Evolutionary conservation across 2,329 filamentous ascomycete genomes (phyloP), one percentile per base, ranked within the genome.

Genomic region (Penicillium sp.): DNA sequence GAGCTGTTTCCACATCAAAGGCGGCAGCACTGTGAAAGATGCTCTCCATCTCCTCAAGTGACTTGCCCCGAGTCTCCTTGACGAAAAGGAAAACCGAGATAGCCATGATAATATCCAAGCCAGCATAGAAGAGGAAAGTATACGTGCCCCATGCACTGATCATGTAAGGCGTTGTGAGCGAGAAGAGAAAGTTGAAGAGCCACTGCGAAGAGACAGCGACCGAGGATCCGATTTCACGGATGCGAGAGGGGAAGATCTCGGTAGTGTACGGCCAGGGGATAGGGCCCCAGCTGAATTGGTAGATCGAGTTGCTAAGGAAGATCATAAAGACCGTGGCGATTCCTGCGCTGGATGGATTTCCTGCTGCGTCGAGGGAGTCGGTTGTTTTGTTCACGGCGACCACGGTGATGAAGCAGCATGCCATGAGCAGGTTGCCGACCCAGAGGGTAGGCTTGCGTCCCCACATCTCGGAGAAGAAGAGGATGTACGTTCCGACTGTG

Each of bases 251-350:
- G 61, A 77, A 75, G 49, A 75, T 75, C 63, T 69, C 71, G 16
- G 68, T 65, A 14, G 71, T 70, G 56, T 73, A 73, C 2, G 70
- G 68, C 72, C 72, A 75, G 3, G 72, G 70, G 8, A 73, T 62
- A 5, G 72, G 71, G 11, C 70, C 70, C 72, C 71, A 73, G n/a
- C 64, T 71, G 48, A 71, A 70, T 44, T 70, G 68, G 44, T 71
- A 70, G 24, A 64, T 63, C 2, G 64, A 65, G n/a, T 68, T 68
- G 27, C 68, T 70, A 2, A 71, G 57, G 49, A 70, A 75, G n/a
- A 83, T 77, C 78, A 83, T 80, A 3, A 77, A 75, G 16, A 82
- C 73, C 1, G 80, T 76, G 0, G 79, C 79, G 41, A 80, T 77
- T 3, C 78, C 76, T 5, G 70, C 59, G 5, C 64, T 49, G 0